A percentile compares a stretch with the other conserved stretches of the same genome.
These are phyloP conservation scores for Stereocaulon alpinum DNA, from an alignment of 495 filamentous ascomycete genomes.

Conservation along the genomic window DNA sequence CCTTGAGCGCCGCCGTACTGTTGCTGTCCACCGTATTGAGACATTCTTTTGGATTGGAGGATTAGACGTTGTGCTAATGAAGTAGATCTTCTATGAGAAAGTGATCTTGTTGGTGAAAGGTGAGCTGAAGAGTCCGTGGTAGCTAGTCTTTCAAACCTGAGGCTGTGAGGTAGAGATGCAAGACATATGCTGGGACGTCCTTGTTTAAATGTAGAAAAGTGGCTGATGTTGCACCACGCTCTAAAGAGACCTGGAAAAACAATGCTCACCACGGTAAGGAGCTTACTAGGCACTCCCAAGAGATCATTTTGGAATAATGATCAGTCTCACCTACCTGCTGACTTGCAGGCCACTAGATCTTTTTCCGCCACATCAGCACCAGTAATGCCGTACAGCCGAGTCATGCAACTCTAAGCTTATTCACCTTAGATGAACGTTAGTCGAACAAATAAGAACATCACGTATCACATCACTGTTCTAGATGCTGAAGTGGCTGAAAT, in stretches of 20 bases:
- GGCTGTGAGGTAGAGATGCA: neutral
- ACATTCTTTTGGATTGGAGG: conserved; percentile 17
- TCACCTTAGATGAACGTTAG: neutral
- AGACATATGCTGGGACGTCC: neutral
- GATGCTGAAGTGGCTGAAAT: conserved; percentile 2
- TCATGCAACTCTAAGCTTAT: neutral
- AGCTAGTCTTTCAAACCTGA: neutral
- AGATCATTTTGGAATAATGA: neutral
- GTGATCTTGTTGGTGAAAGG: conserved; percentile 7
- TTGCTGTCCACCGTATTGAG: conserved; percentile 16
- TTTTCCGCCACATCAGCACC: too few relatives aligned
- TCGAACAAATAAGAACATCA: neutral
- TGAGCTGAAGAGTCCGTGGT: conserved; percentile 15
- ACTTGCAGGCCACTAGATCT: neutral
- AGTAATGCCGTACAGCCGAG: neutral
- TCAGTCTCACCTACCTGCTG: neutral
- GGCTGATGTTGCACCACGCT: neutral
- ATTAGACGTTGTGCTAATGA: conserved; percentile 13
- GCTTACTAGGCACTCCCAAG: conserved; percentile 2
- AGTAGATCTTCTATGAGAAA: conserved; percentile 14
- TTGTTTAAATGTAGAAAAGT: conserved; percentile 3
- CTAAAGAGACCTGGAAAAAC: neutral
- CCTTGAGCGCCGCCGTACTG: conserved; percentile 6
- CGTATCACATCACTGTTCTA: neutral
- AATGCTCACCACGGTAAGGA: neutral